These are phyloP conservation scores for Diutina scorzettiae DNA, from an alignment of 1,139 yeast species.

Conservation along the genomic window DNA sequence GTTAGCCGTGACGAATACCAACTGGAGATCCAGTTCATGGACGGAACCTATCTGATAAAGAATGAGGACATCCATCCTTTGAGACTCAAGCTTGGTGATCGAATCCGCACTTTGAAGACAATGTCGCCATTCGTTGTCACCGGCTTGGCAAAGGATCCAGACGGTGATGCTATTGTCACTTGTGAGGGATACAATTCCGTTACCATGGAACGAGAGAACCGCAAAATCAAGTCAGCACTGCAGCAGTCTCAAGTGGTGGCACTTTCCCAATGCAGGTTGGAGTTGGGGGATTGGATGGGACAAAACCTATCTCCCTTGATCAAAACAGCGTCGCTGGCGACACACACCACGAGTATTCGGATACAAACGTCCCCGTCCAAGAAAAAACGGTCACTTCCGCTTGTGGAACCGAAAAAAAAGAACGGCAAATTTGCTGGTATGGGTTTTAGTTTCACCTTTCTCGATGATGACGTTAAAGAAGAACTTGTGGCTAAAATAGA, in stretches of 20 bases:
- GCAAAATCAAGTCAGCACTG: not conserved
- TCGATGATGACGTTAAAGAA: not conserved
- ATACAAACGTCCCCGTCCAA: not conserved
- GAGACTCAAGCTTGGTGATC: not conserved
- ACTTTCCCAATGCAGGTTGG: not conserved
- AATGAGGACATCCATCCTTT: not conserved
- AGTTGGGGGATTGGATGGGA: constrained; percentile 1
- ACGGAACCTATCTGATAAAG: not conserved
- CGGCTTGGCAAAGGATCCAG: not conserved
- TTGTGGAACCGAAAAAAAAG: not conserved
- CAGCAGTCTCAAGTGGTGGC: constrained; percentile 1
- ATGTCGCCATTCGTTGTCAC: not conserved
- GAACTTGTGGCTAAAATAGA: not conserved
- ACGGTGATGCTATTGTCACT: not conserved
- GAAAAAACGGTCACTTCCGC: not conserved
- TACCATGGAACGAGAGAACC: not conserved
- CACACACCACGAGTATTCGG: not conserved
- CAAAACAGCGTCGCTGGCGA: not conserved
- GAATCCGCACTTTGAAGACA: not conserved
- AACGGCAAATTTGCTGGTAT: not conserved
- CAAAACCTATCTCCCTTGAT: not conserved
- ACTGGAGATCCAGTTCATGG: not conserved
- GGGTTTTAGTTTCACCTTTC: not conserved
- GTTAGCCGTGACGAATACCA: not conserved
- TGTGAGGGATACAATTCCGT: not conserved